A percentile compares a stretch with the other conserved stretches of the same genome.
Evolutionary conservation across 441 rosid genomes (phyloP).

Genomic region (Mallotus japonicus): DNA sequence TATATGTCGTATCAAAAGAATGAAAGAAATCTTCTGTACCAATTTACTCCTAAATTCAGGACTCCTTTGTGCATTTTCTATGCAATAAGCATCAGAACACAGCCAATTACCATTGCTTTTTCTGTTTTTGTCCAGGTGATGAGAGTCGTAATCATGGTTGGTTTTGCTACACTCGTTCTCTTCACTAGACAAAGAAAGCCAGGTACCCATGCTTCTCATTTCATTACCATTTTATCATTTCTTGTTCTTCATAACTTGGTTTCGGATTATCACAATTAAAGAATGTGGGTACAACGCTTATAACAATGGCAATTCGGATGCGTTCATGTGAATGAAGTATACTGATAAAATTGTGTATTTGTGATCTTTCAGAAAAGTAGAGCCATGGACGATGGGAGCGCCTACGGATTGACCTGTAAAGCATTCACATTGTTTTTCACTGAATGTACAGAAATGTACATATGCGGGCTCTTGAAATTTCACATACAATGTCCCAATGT

Average conservation of each 20-base stretch:
- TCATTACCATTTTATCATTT: neutral
- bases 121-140: slow-evolving; percentile 41
- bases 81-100: too few relatives aligned
- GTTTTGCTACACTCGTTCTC: slow-evolving; percentile 76
- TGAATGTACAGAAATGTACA: neutral
- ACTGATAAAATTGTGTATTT: neutral
- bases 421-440: neutral
- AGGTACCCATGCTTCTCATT: slow-evolving; percentile 29
- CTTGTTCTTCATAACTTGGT: too few relatives aligned
- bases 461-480: neutral
- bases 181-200: slow-evolving; percentile 62
- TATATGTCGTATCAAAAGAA: neutral
- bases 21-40: neutral
- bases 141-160: slow-evolving; percentile 61
- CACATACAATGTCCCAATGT: too few relatives aligned
- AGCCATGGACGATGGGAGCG: neutral
- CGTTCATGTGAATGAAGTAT: neutral
- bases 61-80: too few relatives aligned
- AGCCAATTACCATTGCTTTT: neutral
- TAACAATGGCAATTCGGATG: too few relatives aligned
- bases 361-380: neutral
- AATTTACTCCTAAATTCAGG: too few relatives aligned
- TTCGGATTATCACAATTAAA: too few relatives aligned
- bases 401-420: neutral
- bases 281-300: too few relatives aligned